Percentiles rank a stretch among this genome's conserved stretches.
phyloP scores from a whole-genome alignment of 2,329 filamentous ascomycete species.

The Chaetomiaceae sp. region DNA sequence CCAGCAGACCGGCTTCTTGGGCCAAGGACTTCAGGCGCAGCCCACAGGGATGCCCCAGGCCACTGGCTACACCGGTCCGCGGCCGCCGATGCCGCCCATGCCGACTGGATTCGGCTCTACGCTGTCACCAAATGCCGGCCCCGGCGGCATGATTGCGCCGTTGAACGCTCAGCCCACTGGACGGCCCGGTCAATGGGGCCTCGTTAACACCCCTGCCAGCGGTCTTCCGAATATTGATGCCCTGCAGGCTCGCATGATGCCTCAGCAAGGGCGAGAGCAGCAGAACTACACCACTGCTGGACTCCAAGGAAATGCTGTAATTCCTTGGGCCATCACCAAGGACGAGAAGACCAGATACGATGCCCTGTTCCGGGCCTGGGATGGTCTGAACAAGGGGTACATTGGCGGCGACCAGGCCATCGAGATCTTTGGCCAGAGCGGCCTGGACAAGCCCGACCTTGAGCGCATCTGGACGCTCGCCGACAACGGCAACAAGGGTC shows the following conservation, averaged over 20 bases:
- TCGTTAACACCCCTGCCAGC: conserved; percentile 86
- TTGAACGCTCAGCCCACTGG: conserved; percentile 94
- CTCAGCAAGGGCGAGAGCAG: conserved; percentile 83
- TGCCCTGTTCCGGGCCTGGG: conserved; percentile 91
- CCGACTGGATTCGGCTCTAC: conserved; percentile 53
- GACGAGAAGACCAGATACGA: conserved; percentile 98
- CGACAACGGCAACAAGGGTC: conserved; percentile 89
- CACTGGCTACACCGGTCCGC: conserved; percentile 75
- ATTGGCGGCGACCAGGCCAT: conserved; percentile 90
- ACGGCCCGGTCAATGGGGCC: conserved; percentile 91
- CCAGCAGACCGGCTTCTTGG: conserved; percentile 54
- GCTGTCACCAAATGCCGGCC: conserved; percentile 44
- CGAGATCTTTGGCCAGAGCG: conserved; percentile 96
- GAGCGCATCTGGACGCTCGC: conserved; percentile 93
- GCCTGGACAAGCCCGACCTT: conserved; percentile 82
- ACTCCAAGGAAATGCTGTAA: conserved; percentile 86
- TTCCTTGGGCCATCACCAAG: conserved; percentile 98
- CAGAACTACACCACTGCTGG: conserved; percentile 80
- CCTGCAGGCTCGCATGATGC: conserved; percentile 93
- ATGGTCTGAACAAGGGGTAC: conserved; percentile 87
- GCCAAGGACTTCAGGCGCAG: conserved; percentile 61
- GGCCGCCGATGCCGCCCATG: conserved; percentile 82
- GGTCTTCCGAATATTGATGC: conserved; percentile 93
- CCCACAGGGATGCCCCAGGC: conserved; percentile 70
- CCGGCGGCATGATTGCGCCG: conserved; percentile 63